These are phyloP conservation scores for Erodium chrysanthum DNA, from an alignment of 441 rosid genomes.

Conservation along the genomic window DNA sequence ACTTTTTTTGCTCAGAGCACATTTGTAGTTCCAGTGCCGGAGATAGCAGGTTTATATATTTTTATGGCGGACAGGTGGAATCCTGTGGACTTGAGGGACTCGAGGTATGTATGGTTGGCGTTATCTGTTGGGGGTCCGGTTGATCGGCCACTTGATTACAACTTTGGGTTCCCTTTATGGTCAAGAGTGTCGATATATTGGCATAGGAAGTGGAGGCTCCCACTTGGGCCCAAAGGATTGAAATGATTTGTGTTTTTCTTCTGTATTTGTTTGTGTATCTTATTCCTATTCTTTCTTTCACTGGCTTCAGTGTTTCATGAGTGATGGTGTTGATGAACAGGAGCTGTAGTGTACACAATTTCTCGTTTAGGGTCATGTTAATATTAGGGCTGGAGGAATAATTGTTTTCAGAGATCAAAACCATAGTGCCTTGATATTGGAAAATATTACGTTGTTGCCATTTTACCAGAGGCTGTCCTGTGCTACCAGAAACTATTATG, in stretches of 20 bases:
- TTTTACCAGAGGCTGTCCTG: neutral
- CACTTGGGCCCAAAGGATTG: constrained; percentile 28
- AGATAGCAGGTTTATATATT: constrained; percentile 52
- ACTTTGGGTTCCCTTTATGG: constrained; percentile 75
- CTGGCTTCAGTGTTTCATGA: constrained; percentile 3
- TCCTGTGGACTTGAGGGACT: constrained; percentile 71
- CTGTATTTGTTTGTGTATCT: constrained; percentile 18
- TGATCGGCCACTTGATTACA: constrained; percentile 60
- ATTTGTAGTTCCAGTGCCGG: constrained; percentile 54
- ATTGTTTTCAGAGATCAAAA: neutral
- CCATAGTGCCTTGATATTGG: neutral
- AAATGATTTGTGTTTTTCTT: constrained; percentile 15
- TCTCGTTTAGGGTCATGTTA: too few relatives aligned
- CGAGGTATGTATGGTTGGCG: constrained; percentile 83
- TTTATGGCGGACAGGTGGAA: constrained; percentile 97
- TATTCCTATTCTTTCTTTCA: constrained; percentile 16
- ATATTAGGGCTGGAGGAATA: neutral
- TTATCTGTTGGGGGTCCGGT: constrained; percentile 67
- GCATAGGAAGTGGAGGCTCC: constrained; percentile 84
- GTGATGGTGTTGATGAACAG: too few relatives aligned
- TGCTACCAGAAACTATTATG: too few relatives aligned
- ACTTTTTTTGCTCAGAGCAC: constrained; percentile 87
- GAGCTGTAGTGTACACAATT: too few relatives aligned
- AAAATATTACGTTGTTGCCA: neutral
- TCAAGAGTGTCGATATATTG: constrained; percentile 77